Evolutionary conservation across 164 flowering plant species (phyloP).

Genomic region (Houttuynia cordata): DNA sequence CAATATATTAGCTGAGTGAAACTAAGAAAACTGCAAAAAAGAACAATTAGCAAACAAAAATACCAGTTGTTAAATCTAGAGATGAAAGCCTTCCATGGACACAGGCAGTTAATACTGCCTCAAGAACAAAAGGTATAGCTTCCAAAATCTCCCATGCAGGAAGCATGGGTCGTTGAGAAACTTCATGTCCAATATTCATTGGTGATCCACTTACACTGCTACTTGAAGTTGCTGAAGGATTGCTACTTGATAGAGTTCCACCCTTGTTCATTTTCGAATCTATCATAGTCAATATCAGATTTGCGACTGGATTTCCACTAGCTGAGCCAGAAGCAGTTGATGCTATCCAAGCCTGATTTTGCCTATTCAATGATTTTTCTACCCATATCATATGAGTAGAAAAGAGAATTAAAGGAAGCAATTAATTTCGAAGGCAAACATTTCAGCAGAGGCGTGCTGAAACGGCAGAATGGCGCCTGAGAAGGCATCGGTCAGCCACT

Average conservation of each 20-base stretch:
- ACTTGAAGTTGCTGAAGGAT: slow-evolving; percentile 34
- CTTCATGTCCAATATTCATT: slow-evolving; percentile 39
- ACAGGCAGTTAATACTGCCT: slow-evolving; percentile 74
- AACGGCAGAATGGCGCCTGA: no score
- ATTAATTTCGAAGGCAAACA: no score
- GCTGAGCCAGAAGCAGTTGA: slow-evolving; percentile 63
- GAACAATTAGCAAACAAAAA: not conserved
- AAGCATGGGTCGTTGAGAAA: slow-evolving; percentile 37
- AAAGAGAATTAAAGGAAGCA: no score
- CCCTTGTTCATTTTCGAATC: slow-evolving; percentile 47
- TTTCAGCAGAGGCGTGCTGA: no score
- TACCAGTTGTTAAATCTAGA: slow-evolving; percentile 84
- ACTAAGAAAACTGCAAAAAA: slow-evolving; percentile 1
- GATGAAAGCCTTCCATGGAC: slow-evolving; percentile 83
- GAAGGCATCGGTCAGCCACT: no score
- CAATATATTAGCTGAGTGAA: not conserved
- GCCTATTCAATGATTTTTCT: no score
- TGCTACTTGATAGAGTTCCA: slow-evolving; percentile 25
- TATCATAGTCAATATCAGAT: slow-evolving; percentile 63
- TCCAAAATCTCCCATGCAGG: slow-evolving; percentile 95
- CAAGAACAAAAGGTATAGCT: slow-evolving; percentile 81
- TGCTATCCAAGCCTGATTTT: slow-evolving; percentile 71
- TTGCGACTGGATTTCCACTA: slow-evolving; percentile 59
- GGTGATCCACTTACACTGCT: slow-evolving; percentile 51
- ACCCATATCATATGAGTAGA: no score